Evolutionary conservation across 2,329 filamentous ascomycete species (phyloP).

Genomic region (Ascosphaera apis): DNA sequence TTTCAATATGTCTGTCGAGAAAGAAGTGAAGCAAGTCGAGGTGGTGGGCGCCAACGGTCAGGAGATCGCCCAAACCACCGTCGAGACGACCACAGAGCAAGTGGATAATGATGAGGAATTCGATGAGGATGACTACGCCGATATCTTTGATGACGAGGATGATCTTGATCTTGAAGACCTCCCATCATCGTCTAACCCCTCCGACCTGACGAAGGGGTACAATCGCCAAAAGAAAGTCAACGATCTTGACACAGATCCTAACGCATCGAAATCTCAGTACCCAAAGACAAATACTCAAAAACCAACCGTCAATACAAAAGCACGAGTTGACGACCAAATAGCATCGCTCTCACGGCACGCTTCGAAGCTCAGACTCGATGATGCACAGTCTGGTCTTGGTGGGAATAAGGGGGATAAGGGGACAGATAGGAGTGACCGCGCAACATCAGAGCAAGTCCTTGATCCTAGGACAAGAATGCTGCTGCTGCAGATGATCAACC

Average conservation of each 20-base stretch:
- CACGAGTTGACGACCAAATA: conserved; percentile 70
- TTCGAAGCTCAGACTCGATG: conserved; percentile 59
- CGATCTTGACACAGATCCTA: conserved; percentile 25
- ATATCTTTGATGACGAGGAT: conserved; percentile 23
- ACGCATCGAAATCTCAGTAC: conserved; percentile 30
- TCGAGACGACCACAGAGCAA: not conserved
- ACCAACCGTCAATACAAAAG: conserved; percentile 54
- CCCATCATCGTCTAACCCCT: conserved; percentile 31
- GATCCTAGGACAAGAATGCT: conserved; percentile 92
- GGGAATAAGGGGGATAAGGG: conserved; percentile 21
- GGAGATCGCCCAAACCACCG: not conserved
- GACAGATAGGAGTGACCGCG: conserved; percentile 67
- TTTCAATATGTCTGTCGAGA: not conserved
- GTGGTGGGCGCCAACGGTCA: conserved; percentile 9
- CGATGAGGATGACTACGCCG: conserved; percentile 40
- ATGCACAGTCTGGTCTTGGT: conserved; percentile 28
- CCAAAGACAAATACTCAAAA: conserved; percentile 58
- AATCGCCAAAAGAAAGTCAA: conserved; percentile 58
- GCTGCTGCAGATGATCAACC: conserved; percentile 84
- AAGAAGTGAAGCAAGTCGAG: conserved; percentile 4
- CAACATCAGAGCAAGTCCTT: conserved; percentile 82
- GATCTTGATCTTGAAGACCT: conserved; percentile 32
- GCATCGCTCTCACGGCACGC: conserved; percentile 67
- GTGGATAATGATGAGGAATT: conserved; percentile 19
- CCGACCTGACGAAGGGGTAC: conserved; percentile 65